These are phyloP conservation scores for Lablab purpureus DNA, from an alignment of 306 rosid genomes.

Conservation along the genomic window DNA sequence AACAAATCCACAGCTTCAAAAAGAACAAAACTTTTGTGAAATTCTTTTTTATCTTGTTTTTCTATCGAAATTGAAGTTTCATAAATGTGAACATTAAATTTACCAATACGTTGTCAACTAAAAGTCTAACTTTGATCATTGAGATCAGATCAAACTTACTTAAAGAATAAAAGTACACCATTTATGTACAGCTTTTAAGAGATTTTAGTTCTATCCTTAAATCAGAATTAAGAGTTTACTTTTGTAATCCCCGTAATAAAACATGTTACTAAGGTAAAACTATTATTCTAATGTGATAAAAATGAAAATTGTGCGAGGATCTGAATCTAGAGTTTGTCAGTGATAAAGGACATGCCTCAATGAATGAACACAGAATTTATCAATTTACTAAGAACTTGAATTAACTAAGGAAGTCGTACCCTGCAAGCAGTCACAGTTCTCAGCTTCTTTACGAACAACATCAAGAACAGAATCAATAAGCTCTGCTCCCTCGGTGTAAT, in stretches of 20 bases:
- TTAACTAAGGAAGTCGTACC: slow-evolving; percentile 54
- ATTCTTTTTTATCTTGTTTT: neutral
- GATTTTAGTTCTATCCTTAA: neutral
- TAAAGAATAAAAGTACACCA: too few species aligned
- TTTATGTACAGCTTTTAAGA: neutral
- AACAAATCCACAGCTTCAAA: neutral
- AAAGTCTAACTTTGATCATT: neutral
- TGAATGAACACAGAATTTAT: neutral
- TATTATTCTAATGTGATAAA: neutral
- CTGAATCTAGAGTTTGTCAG: neutral
- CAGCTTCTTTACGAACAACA: slow-evolving; percentile 92
- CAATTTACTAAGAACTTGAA: neutral
- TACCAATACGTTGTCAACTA: neutral
- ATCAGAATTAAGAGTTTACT: neutral
- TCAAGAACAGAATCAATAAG: slow-evolving; percentile 90
- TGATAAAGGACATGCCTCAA: neutral
- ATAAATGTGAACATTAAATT: neutral
- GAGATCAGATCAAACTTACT: neutral
- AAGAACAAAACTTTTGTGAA: neutral
- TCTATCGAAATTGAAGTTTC: neutral
- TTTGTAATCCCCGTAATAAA: neutral
- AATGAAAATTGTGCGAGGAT: neutral
- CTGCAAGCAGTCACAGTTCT: slow-evolving; percentile 91
- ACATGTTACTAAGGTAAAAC: neutral
- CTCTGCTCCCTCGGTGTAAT: slow-evolving; percentile 93